A percentile compares a stretch with the other conserved stretches of the same genome.
phyloP scores from a whole-genome alignment of 495 filamentous ascomycete species.

The Ascodesmis nigricans region DNA sequence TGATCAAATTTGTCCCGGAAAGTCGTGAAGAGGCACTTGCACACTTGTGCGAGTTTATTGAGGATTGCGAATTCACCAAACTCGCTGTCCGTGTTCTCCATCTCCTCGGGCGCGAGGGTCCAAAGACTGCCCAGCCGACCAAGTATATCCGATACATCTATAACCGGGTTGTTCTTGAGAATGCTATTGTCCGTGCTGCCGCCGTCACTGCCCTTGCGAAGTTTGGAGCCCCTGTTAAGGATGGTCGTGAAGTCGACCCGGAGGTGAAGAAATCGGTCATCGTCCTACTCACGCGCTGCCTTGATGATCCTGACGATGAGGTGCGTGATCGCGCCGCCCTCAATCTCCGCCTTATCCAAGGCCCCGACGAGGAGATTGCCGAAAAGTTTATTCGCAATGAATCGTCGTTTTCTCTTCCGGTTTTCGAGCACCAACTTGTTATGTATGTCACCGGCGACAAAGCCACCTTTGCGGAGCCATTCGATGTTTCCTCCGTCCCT shows the following conservation, averaged over 20 bases:
- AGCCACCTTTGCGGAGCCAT: conserved; percentile 61
- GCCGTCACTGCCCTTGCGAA: conserved; percentile 91
- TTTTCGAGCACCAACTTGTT: conserved; percentile 90
- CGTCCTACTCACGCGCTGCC: conserved; percentile 75
- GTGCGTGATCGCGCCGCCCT: conserved; percentile 88
- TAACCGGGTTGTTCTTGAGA: conserved; percentile 93
- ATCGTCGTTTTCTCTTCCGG: conserved; percentile 78
- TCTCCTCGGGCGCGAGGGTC: conserved; percentile 79
- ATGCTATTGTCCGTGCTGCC: conserved; percentile 83
- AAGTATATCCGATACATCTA: conserved; percentile 99
- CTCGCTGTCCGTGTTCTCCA: conserved; percentile 87
- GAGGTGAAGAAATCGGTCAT: conserved; percentile 90
- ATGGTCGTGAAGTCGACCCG: conserved; percentile 31
- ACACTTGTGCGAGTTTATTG: conserved; percentile 96
- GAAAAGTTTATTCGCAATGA: conserved; percentile 75
- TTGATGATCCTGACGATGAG: conserved; percentile 96
- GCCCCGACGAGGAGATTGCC: conserved; percentile 64
- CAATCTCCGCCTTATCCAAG: conserved; percentile 68
- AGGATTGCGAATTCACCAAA: conserved; percentile 99
- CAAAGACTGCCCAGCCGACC: conserved; percentile 83
- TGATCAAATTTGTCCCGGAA: conserved; percentile 97
- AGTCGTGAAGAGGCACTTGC: conserved; percentile 93
- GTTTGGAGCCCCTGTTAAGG: conserved; percentile 91
- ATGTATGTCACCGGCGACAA: conserved; percentile 90
- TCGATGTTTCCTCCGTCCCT: conserved; percentile 79